Evolutionary conservation across 768 basidiomycete genomes (phyloP).

Genomic region (Tephrocybe sp.): DNA sequence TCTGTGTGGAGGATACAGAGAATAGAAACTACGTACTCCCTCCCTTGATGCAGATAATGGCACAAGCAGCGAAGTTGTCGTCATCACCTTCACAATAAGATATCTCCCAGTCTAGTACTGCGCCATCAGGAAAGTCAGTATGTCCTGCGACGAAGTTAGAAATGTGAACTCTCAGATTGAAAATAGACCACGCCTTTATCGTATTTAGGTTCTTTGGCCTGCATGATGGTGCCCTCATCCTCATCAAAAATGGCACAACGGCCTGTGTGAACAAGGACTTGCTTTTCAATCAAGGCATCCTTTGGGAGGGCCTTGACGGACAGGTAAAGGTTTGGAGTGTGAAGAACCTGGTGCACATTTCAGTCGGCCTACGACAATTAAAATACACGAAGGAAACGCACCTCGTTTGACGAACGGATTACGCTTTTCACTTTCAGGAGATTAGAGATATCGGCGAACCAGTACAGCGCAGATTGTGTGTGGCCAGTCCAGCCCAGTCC

Average conservation of each 20-base stretch:
- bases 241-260: slow-evolving; percentile 44
- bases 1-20: neutral
- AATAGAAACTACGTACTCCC: slow-evolving; percentile 21
- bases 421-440: slow-evolving; percentile 39
- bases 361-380: neutral
- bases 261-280: slow-evolving; percentile 70
- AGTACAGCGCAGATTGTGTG: slow-evolving; percentile 66
- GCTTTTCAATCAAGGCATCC: slow-evolving; percentile 72
- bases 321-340: slow-evolving; percentile 51
- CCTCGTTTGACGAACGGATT: slow-evolving; percentile 22
- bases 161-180: neutral
- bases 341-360: slow-evolving; percentile 10
- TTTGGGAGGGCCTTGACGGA: slow-evolving; percentile 68
- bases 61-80: slow-evolving; percentile 30
- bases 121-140: slow-evolving; percentile 5
- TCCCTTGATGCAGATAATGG: slow-evolving; percentile 42
- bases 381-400: slow-evolving; percentile 10
- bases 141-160: neutral
- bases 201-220: slow-evolving; percentile 34
- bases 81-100: slow-evolving; percentile 39
- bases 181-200: slow-evolving; percentile 34
- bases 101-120: slow-evolving; percentile 43
- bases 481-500: slow-evolving; percentile 62
- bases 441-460: slow-evolving; percentile 49
- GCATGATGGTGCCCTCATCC: slow-evolving; percentile 32